Evolutionary conservation across 164 flowering plant species (phyloP).

Genomic region (Nymphaea colorata): DNA sequence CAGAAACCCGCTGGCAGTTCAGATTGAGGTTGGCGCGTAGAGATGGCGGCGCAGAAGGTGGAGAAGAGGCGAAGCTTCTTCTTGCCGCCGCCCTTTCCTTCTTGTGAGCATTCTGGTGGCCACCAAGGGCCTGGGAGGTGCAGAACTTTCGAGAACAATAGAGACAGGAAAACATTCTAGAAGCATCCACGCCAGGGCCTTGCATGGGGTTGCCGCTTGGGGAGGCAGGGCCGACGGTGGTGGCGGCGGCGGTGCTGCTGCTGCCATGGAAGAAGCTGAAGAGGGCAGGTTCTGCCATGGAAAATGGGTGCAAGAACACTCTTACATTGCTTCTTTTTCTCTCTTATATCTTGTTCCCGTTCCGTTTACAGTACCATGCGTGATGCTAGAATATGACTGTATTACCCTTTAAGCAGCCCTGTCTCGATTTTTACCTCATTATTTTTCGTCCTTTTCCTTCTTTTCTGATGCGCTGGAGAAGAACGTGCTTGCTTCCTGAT

Average conservation of each 20-base stretch:
- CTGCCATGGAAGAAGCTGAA: constrained; percentile 19
- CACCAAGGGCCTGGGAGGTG: constrained; percentile 72
- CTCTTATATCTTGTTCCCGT: too few relatives aligned
- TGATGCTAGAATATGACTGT: too few relatives aligned
- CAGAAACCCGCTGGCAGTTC: neutral
- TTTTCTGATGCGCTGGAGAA: too few relatives aligned
- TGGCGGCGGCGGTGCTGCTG: neutral
- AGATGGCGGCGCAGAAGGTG: neutral
- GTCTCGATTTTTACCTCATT: too few relatives aligned
- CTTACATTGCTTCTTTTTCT: too few relatives aligned
- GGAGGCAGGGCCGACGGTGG: neutral
- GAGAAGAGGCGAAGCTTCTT: constrained; percentile 2
- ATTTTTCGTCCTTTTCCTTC: too few relatives aligned
- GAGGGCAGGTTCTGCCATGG: constrained; percentile 27
- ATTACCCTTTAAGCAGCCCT: too few relatives aligned
- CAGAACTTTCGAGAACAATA: constrained; percentile 47
- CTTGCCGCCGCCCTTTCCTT: constrained; percentile 52
- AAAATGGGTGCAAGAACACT: neutral
- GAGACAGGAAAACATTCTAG: constrained; percentile 32
- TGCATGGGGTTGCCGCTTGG: neutral
- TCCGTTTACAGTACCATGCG: too few relatives aligned
- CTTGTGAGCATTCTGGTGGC: constrained; percentile 74
- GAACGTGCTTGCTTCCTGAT: too few relatives aligned
- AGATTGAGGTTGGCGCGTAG: constrained; percentile 8
- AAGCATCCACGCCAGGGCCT: neutral